Conservation (phyloP, 1,139 yeast genomes). For the Suhomyces anneliseae region DNA sequence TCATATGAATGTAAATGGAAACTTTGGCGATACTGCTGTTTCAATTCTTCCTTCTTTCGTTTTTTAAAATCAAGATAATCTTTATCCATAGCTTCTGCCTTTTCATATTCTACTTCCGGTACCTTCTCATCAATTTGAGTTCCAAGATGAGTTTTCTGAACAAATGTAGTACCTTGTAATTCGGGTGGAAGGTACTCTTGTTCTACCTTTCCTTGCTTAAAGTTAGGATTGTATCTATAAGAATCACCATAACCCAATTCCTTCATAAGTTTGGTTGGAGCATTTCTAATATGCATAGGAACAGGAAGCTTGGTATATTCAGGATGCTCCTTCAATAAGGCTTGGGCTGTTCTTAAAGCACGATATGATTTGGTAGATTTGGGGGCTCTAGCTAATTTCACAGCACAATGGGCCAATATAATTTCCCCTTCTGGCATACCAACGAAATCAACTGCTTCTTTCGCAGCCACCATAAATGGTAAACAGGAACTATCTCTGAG, state of each 20-base stretch:
- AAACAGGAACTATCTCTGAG: slow-evolving; percentile 77
- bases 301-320: slow-evolving; percentile 64
- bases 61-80: slow-evolving; percentile 5
- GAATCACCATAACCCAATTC: slow-evolving; percentile 82
- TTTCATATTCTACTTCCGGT: slow-evolving; percentile 19
- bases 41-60: slow-evolving; percentile 7
- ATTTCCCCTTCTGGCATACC: slow-evolving; percentile 97
- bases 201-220: slow-evolving; percentile 62
- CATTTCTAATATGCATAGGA: slow-evolving; percentile 85
- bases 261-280: slow-evolving; percentile 88
- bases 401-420: slow-evolving; percentile 88
- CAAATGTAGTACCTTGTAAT: slow-evolving; percentile 31
- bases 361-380: slow-evolving; percentile 85
- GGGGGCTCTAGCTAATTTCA: slow-evolving; percentile 78
- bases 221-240: slow-evolving; percentile 87
- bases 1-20: slow-evolving; percentile 26
- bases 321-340: slow-evolving; percentile 57
- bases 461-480: slow-evolving; percentile 84
- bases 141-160: slow-evolving; percentile 42
- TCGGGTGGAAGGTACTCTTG: slow-evolving; percentile 72
- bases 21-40: background rate
- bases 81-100: slow-evolving; percentile 17
- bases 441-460: slow-evolving; percentile 85
- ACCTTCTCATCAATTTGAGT: slow-evolving; percentile 28
- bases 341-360: slow-evolving; percentile 69